These are phyloP conservation scores for Cantharellus cinnabarinus DNA, from an alignment of 768 basidiomycete genomes.

Conservation along the genomic window DNA sequence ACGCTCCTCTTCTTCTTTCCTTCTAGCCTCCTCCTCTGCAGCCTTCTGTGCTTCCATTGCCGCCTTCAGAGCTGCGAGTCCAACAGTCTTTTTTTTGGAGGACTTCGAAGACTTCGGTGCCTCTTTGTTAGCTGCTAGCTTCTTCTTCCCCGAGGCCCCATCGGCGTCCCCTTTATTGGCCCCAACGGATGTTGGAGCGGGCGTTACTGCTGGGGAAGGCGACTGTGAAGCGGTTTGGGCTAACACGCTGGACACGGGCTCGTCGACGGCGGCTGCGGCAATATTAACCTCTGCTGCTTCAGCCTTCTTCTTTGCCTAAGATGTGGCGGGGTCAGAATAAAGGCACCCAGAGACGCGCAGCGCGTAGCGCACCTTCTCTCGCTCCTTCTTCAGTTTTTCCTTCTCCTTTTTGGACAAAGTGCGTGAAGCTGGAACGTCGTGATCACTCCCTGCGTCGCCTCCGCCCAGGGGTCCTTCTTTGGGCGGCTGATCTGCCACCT, in stretches of 20 bases:
- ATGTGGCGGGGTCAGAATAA: slow-evolving; percentile 5
- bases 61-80: slow-evolving; percentile 66
- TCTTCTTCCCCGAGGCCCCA: slow-evolving; percentile 27
- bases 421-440: slow-evolving; percentile 35
- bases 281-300: slow-evolving; percentile 16
- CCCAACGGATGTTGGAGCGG: slow-evolving; percentile 26
- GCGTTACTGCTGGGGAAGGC: slow-evolving; percentile 13
- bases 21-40: slow-evolving; percentile 64
- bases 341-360: slow-evolving; percentile 2
- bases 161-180: slow-evolving; percentile 37
- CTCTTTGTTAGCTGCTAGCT: slow-evolving; percentile 28
- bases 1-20: slow-evolving; percentile 55
- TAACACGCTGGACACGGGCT: neutral
- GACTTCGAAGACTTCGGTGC: slow-evolving; percentile 23
- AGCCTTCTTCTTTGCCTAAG: slow-evolving; percentile 36
- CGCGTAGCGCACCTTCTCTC: slow-evolving; percentile 50
- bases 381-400: slow-evolving; percentile 91
- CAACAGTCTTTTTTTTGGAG: slow-evolving; percentile 31
- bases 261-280: slow-evolving; percentile 14
- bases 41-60: slow-evolving; percentile 85
- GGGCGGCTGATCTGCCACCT: slow-evolving; percentile 4
- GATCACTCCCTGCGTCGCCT: slow-evolving; percentile 24
- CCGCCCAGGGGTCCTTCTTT: slow-evolving; percentile 8
- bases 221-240: slow-evolving; percentile 10
- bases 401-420: slow-evolving; percentile 89